Conservation (phyloP, 306 rosid species). For the Myrica gale region DNA sequence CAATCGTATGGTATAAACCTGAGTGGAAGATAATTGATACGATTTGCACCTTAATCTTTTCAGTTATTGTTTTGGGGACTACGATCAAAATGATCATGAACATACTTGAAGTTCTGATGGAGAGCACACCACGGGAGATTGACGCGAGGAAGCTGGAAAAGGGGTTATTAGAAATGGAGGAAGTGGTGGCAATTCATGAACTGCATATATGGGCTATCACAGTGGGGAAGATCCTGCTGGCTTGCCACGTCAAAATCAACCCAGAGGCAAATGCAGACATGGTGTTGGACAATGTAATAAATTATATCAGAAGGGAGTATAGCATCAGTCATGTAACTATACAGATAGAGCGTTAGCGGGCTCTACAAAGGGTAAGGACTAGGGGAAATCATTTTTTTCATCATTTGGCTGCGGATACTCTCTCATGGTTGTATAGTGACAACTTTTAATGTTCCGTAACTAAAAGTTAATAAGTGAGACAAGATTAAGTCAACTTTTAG, state of each 20-base stretch:
- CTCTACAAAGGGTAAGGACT: too few species aligned
- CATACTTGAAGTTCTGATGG: slow-evolving; percentile 58
- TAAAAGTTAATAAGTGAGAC: too few species aligned
- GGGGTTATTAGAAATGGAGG: slow-evolving; percentile 55
- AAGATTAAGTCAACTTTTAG: too few species aligned
- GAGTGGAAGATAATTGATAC: slow-evolving; percentile 54
- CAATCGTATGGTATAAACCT: slow-evolving; percentile 49
- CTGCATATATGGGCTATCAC: slow-evolving; percentile 55
- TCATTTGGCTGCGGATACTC: too few species aligned
- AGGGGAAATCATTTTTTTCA: too few species aligned
- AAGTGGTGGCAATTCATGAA: slow-evolving; percentile 44
- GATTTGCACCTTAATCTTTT: slow-evolving; percentile 44
- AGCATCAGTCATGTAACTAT: slow-evolving; percentile 49
- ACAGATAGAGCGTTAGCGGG: slow-evolving; percentile 53
- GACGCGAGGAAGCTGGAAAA: slow-evolving; percentile 58
- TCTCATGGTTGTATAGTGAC: too few species aligned
- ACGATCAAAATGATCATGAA: slow-evolving; percentile 54
- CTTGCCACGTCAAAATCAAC: slow-evolving; percentile 49
- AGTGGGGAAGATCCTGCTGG: slow-evolving; percentile 49
- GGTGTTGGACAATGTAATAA: slow-evolving; percentile 43
- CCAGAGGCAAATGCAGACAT: slow-evolving; percentile 47
- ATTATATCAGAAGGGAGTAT: slow-evolving; percentile 42
- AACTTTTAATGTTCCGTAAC: too few species aligned
- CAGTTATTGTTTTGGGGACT: slow-evolving; percentile 39
- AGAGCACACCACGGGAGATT: slow-evolving; percentile 57